phyloP scores from a whole-genome alignment of 2,329 filamentous ascomycete species.

The Arthroderma uncinatum region DNA sequence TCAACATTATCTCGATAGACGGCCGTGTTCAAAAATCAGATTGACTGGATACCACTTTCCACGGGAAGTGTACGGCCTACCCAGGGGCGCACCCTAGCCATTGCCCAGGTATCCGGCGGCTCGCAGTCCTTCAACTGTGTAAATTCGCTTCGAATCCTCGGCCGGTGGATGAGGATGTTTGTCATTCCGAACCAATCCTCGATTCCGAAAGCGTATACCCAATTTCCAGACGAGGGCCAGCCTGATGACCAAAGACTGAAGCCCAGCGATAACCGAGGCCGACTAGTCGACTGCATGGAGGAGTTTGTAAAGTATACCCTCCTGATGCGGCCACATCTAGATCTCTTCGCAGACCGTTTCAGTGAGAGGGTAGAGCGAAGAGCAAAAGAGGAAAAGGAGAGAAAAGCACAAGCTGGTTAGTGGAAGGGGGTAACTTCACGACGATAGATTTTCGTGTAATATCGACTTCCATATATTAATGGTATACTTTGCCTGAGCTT shows the following conservation, averaged over 20 bases:
- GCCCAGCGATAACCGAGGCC: slow-evolving; percentile 46
- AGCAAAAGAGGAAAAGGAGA: slow-evolving; percentile 14
- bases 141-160: slow-evolving; percentile 53
- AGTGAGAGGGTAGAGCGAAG: slow-evolving; percentile 41
- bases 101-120: slow-evolving; percentile 53
- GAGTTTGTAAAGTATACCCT: slow-evolving; percentile 60
- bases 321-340: slow-evolving; percentile 51
- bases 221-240: slow-evolving; percentile 44
- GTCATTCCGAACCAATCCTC: slow-evolving; percentile 55
- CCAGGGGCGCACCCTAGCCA: slow-evolving; percentile 52
- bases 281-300: slow-evolving; percentile 57
- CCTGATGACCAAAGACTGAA: slow-evolving; percentile 42
- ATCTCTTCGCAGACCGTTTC: slow-evolving; percentile 50
- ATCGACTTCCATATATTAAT: too few relatives aligned
- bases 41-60: slow-evolving; percentile 57
- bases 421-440: too few relatives aligned
- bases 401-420: slow-evolving; percentile 17
- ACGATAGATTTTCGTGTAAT: too few relatives aligned
- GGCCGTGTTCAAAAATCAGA: slow-evolving; percentile 58
- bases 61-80: slow-evolving; percentile 54
- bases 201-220: slow-evolving; percentile 52
- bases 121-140: slow-evolving; percentile 58
- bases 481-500: too few relatives aligned
- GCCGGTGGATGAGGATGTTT: slow-evolving; percentile 61
- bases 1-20: slow-evolving; percentile 33